A percentile compares a stretch with the other conserved stretches of the same genome.
phyloP scores from a whole-genome alignment of 768 basidiomycete species.

The Xanthoconium stramineum region DNA sequence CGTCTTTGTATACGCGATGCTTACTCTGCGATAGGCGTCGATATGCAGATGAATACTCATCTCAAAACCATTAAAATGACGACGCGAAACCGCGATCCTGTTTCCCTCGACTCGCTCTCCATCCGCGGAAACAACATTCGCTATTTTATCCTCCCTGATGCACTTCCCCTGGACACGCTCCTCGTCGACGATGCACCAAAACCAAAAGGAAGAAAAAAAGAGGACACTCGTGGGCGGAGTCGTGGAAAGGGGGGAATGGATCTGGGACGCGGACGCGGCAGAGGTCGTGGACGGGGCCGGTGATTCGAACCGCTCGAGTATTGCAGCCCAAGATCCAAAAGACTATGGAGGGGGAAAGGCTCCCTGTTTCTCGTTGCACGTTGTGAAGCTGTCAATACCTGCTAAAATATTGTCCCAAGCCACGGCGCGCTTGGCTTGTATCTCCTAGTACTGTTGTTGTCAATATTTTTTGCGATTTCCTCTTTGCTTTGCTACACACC shows the following conservation, averaged over 20 bases:
- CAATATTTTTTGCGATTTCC: background rate
- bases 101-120: slow-evolving; percentile 83
- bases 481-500: no score
- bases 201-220: slow-evolving; percentile 91
- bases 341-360: background rate
- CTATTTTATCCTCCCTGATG: slow-evolving; percentile 97
- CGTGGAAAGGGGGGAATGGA: slow-evolving; percentile 47
- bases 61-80: slow-evolving; percentile 98
- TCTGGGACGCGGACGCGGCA: slow-evolving; percentile 52
- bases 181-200: slow-evolving; percentile 98
- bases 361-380: background rate
- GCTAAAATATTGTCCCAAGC: slow-evolving; percentile 22
- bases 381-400: slow-evolving; percentile 20
- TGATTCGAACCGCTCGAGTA: slow-evolving; percentile 31
- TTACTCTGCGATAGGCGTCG: slow-evolving; percentile 64
- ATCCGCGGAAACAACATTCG: slow-evolving; percentile 97
- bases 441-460: slow-evolving; percentile 10
- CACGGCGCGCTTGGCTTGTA: slow-evolving; percentile 22
- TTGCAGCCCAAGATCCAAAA: background rate
- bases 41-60: slow-evolving; percentile 99
- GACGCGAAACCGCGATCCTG: slow-evolving; percentile 84
- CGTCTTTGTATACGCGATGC: background rate
- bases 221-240: slow-evolving; percentile 63
- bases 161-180: slow-evolving; percentile 91
- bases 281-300: slow-evolving; percentile 50